phyloP scores from a whole-genome alignment of 2,329 filamentous ascomycete species.

The Verticillium nonalfalfae region DNA sequence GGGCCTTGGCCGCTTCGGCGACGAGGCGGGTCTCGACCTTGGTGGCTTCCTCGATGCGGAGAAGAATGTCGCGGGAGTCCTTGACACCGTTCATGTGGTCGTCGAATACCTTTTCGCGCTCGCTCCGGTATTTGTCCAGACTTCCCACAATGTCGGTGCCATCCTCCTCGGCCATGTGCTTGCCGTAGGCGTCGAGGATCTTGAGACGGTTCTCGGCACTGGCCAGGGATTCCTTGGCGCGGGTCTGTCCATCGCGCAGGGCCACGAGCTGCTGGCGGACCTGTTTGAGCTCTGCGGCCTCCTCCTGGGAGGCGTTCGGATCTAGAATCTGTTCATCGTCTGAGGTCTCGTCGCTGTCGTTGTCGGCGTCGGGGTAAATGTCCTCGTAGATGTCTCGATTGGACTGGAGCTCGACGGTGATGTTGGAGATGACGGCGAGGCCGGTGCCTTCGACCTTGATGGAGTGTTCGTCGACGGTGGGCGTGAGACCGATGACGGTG shows the following conservation, averaged over 20 bases:
- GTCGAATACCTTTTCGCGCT: constrained; percentile 33
- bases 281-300: constrained; percentile 14
- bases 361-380: constrained; percentile 40
- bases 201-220: constrained; percentile 30
- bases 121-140: constrained; percentile 32
- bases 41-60: not conserved
- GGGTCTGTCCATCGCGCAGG: constrained; percentile 20
- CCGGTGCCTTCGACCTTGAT: constrained; percentile 55
- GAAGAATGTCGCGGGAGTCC: constrained; percentile 22
- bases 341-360: constrained; percentile 21
- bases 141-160: constrained; percentile 25
- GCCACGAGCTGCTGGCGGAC: constrained; percentile 22
- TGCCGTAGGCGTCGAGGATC: constrained; percentile 33
- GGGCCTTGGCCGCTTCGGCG: constrained; percentile 5
- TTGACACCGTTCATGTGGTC: constrained; percentile 29
- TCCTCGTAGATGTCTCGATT: constrained; percentile 50
- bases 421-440: constrained; percentile 52
- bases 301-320: constrained; percentile 10
- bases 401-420: constrained; percentile 51
- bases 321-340: constrained; percentile 16
- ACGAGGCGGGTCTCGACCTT: constrained; percentile 21
- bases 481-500: constrained; percentile 48
- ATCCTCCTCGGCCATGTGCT: constrained; percentile 25
- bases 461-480: constrained; percentile 49
- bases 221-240: constrained; percentile 20